Conservation (phyloP, 176 grass and related monocot genomes). For the Musa beccarii region DNA sequence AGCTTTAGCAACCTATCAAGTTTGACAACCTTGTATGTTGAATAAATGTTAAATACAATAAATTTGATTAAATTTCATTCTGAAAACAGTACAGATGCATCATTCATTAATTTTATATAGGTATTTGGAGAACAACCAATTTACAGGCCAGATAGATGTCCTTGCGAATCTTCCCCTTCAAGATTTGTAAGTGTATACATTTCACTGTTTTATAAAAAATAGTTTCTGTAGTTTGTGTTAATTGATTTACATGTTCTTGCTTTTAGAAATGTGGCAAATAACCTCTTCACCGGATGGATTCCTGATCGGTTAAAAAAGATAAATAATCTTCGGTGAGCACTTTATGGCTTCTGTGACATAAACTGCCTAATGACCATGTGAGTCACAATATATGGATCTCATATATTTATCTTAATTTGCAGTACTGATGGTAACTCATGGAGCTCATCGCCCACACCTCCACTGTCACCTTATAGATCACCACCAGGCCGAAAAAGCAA, state of each 20-base stretch:
- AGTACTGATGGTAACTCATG: slow-evolving; percentile 89
- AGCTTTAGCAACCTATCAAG: slow-evolving; percentile 63
- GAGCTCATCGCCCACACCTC: slow-evolving; percentile 56
- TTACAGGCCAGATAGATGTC: slow-evolving; percentile 70
- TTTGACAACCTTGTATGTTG: slow-evolving; percentile 70
- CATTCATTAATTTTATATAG: slow-evolving; percentile 38
- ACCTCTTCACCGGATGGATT: slow-evolving; percentile 91
- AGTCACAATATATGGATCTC: slow-evolving; percentile 10
- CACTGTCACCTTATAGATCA: slow-evolving; percentile 58
- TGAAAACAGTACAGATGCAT: slow-evolving; percentile 15
- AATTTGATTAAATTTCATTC: slow-evolving; percentile 2
- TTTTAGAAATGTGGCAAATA: slow-evolving; percentile 76
- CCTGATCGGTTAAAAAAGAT: slow-evolving; percentile 70
- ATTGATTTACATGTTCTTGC: not conserved
- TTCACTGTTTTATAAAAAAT: not conserved
- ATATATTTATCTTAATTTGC: slow-evolving; percentile 10
- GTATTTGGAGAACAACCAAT: slow-evolving; percentile 90
- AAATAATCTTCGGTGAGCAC: slow-evolving; percentile 84
- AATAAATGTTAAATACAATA: slow-evolving; percentile 8
- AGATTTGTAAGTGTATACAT: slow-evolving; percentile 48
- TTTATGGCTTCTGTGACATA: not conserved
- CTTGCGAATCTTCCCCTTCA: slow-evolving; percentile 73
- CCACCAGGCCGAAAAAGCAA: slow-evolving; percentile 42
- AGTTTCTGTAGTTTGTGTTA: not conserved
- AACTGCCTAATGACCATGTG: not conserved